Base-by-base conservation (phyloP, 208 protist species). In the Tritrichomonas foetus region DNA sequence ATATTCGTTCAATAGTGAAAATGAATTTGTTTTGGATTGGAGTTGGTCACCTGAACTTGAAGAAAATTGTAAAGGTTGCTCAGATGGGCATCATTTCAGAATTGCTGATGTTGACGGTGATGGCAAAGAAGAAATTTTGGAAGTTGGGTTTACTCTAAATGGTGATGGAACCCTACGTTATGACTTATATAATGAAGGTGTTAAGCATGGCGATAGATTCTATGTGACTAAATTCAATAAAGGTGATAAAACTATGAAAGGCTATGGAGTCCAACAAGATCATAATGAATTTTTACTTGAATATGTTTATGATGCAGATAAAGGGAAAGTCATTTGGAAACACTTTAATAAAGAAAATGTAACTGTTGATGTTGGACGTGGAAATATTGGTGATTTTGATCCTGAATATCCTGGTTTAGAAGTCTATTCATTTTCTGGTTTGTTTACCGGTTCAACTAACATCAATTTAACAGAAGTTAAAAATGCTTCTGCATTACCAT, bases 301-400 rank as follows among this genome's bases (percentile, higher is more conserved):
- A 50, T 82, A 82, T 41, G 44, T 8, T 50, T 82, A 82, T 30
- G 50, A 82, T 27, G 74, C 74, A 30, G 44, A 33, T 1, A 50
- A 33, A 20, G 74, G 74, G 8, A 41, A 82, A 8, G 41, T 50
- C 0, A 49, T 47, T 47, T 82, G 74, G 74, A 82, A 30, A 16
- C 74, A 82, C 25, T 82, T 50, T 30, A 36, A 36, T 25, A 8
- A 13, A 25, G 41, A 44, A 27, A 16, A 61, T 16, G 11, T 22
- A 5, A 14, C n/a, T 50, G 33, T 47, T 50, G 74, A 82, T 30
- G 41, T 50, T 82, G 74, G 74, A 49, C 33, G 74, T 30, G 74
- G 74, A 2, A 82, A 82, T 50, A 39, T 39, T n/a, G 74, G 33
- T 50, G 74, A 82, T 82, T 82, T 82, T 50, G 74, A 82, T 82